Evolutionary conservation across 2,329 filamentous ascomycete species (phyloP).

Genomic region (Aspergillaceae sp.): DNA sequence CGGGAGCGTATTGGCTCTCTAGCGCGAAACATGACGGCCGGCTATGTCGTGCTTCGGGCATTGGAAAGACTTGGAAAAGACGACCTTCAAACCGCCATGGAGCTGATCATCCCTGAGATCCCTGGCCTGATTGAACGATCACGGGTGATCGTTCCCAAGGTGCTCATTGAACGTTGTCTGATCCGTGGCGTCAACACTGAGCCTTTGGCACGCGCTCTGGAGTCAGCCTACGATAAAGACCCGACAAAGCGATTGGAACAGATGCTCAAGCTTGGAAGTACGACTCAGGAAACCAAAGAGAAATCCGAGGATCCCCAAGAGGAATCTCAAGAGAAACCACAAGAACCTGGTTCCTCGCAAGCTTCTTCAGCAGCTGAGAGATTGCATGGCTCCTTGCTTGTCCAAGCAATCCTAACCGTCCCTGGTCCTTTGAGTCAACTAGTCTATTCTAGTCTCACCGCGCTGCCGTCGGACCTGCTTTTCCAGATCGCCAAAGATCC

Average conservation of each 20-base stretch:
- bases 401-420: slow-evolving; percentile 68
- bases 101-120: slow-evolving; percentile 64
- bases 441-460: slow-evolving; percentile 63
- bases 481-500: slow-evolving; percentile 58
- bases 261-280: slow-evolving; percentile 51
- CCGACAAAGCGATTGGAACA: slow-evolving; percentile 46
- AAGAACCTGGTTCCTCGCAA: slow-evolving; percentile 6
- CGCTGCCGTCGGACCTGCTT: slow-evolving; percentile 48
- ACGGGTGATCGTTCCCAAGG: slow-evolving; percentile 69
- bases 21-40: slow-evolving; percentile 81
- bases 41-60: slow-evolving; percentile 75
- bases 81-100: slow-evolving; percentile 65
- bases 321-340: not conserved
- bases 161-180: slow-evolving; percentile 72
- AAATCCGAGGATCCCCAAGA: slow-evolving; percentile 29
- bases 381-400: slow-evolving; percentile 74
- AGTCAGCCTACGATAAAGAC: slow-evolving; percentile 49
- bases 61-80: slow-evolving; percentile 79
- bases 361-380: slow-evolving; percentile 43
- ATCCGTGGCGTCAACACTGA: slow-evolving; percentile 54
- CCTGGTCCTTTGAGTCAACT: slow-evolving; percentile 60
- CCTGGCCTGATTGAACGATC: slow-evolving; percentile 63
- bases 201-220: slow-evolving; percentile 49
- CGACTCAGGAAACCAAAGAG: slow-evolving; percentile 39
- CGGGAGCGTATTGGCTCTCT: slow-evolving; percentile 70